Conservation (phyloP, 2,329 filamentous ascomycete species). For the Thielaviopsis euricoi region DNA sequence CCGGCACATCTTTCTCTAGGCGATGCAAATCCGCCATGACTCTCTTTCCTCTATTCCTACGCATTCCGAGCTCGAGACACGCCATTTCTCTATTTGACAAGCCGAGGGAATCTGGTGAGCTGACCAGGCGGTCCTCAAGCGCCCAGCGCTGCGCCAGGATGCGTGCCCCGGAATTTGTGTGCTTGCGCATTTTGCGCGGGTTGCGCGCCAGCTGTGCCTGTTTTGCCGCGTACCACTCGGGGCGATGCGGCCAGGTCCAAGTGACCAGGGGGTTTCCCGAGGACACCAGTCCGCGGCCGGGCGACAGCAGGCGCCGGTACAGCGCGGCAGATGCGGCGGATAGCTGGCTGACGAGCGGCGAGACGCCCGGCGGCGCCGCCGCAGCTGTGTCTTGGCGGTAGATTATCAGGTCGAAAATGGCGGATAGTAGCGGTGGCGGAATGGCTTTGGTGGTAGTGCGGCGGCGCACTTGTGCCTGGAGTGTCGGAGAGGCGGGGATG, state of each 20-base stretch:
- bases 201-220: not conserved
- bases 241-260: not conserved
- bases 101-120: not conserved
- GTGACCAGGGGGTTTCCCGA: not conserved
- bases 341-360: slow-evolving; percentile 1
- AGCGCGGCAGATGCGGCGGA: not conserved
- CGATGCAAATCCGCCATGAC: not conserved
- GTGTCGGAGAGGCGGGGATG: not conserved
- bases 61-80: not conserved
- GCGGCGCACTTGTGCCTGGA: not conserved
- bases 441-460: not conserved
- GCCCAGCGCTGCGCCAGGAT: slow-evolving; percentile 3
- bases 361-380: not conserved
- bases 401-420: slow-evolving; percentile 1
- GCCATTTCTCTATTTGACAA: slow-evolving; percentile 1
- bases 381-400: slow-evolving; percentile 2
- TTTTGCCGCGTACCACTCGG: slow-evolving; percentile 1
- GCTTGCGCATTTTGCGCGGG: not conserved
- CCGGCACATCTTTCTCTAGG: not conserved
- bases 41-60: not conserved
- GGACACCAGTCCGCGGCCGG: not conserved
- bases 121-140: not conserved
- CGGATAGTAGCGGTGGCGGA: not conserved
- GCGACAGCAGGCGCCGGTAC: slow-evolving; percentile 2
- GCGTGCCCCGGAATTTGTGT: not conserved